Evolutionary conservation across 305 asterid genomes (phyloP), one percentile per base, ranked within the genome.

Genomic region (Solanum chacoense): DNA sequence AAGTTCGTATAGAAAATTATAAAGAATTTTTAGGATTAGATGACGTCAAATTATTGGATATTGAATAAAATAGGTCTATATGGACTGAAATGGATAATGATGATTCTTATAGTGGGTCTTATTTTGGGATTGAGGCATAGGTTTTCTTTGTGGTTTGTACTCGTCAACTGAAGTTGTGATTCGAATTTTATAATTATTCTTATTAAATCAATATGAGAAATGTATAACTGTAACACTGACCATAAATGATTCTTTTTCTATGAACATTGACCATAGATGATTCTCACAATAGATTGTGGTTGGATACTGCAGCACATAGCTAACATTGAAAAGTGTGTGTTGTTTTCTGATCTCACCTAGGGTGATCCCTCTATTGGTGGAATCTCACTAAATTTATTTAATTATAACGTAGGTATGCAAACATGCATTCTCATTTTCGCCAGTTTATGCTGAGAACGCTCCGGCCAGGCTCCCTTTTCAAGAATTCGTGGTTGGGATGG

Each of bases 401-500:
- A 72, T 55, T 77, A 32, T 29, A 74, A 85, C 88, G 92, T 94
- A 97, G 99, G 99, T 97, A 37, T 97, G 99, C 92, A 97, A 97
- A 89, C 99, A 97, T 90, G 93, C 98, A n/a, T 97, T 97, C 93
- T 94, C 99, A 40, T 97, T 97, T 92, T 96, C 99, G 40, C 99
- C 99, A 16, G 99, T 97, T 83, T 97, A 97, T 91, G 97, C 99
- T 59, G 98, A 95, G 77, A 95, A 97, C 91, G 99, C 99, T 38
- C 99, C 99, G 8, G 85, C 96, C 50, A 95, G 99, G 93, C 99
- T 97, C 86, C 98, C 99, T 37, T 95, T 97, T 91, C 98, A 92
- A 89, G 99, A 97, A 91, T 96, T 97, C 90, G 80, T 97, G 29
- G 94, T 94, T 89, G 99, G 99, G 83, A 96, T 96, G 92, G 98